Evolutionary conservation across 208 protist species (phyloP), one percentile per base, ranked within the genome.

Genomic region (Wallacemonas sp.): DNA sequence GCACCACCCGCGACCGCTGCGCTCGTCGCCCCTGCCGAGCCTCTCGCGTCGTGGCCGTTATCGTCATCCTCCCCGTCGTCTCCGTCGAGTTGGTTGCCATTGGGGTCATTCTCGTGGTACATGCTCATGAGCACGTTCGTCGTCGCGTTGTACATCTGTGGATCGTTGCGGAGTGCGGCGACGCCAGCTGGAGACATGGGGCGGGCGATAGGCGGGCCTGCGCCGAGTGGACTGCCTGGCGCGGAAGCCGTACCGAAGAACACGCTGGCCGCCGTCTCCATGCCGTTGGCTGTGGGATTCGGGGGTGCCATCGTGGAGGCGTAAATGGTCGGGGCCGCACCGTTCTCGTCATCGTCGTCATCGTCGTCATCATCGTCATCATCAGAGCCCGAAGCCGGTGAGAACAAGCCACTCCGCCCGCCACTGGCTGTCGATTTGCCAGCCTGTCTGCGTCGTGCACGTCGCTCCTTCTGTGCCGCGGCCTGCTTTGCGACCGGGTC

Each of bases 401-500:
- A 34, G 2, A 46, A 29, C 14, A 46, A 5, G 29, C 33, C 56
- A 4, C 41, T 36, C 46, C 41, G 27, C 11, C 48, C 41, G 48
- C 41, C 54, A 66, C 47, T 57, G 21, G 76, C 73, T n/a, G n/a
- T n/a, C n/a, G n/a, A n/a, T 49, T 17, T 17, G 23, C 19, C 54
- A 11, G 70, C 67, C 0, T 68, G 52, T 0, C 83, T 70, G 21
- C 78, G 75, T 19, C 67, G 71, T 8, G 65, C 65, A 60, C 77
- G 78, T 2, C 80, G 80, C 63, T 73, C 65, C 32, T 65, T 74
- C n/a, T 70, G 63, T n/a, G 68, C 66, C 44, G 75, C 78, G 5
- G 81, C 78, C 70, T 81, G 74, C 17, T 80, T 75, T n/a, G 73
- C 73, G 47, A 93, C 82, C 4, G 87, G 87, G 54, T 93, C 87